Conservation (phyloP, 2,329 filamentous ascomycete species). For the Diplodia seriata region DNA sequence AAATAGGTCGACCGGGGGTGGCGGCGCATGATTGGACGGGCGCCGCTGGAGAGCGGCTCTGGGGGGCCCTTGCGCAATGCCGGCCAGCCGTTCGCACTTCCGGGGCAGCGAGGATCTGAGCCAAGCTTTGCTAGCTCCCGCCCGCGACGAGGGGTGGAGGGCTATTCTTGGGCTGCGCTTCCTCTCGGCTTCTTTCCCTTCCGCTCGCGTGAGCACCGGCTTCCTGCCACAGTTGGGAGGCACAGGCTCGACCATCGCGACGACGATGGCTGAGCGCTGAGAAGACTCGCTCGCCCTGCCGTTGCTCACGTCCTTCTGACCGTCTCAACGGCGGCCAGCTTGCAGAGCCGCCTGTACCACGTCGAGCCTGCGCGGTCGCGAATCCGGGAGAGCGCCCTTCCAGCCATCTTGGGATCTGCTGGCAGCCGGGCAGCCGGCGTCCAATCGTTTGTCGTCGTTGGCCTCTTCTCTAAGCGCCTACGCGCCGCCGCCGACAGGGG, state of each 20-base stretch:
- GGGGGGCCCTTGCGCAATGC: conserved; percentile 19
- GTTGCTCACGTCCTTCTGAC: neutral
- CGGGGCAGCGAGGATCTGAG: conserved; percentile 5
- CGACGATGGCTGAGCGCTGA: conserved; percentile 7
- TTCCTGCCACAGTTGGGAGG: conserved; percentile 5
- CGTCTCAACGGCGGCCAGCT: neutral
- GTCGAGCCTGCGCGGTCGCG: conserved; percentile 5
- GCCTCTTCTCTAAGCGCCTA: conserved; percentile 8
- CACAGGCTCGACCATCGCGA: neutral
- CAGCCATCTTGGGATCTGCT: conserved; percentile 18
- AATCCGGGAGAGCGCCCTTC: conserved; percentile 22
- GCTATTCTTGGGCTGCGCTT: conserved; percentile 19
- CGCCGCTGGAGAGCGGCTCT: conserved; percentile 13
- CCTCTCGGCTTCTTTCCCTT: neutral
- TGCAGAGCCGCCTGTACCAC: conserved; percentile 29
- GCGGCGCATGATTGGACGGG: conserved; percentile 2
- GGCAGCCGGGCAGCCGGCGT: conserved; percentile 3
- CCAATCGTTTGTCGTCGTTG: conserved; percentile 3
- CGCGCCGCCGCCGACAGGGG: neutral
- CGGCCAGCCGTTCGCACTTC: neutral
- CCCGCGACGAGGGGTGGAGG: neutral
- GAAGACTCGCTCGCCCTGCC: neutral
- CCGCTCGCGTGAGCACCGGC: conserved; percentile 16
- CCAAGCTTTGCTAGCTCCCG: conserved; percentile 29
- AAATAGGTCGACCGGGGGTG: conserved; percentile 19